These are phyloP conservation scores for Lyophyllum atratum DNA, from an alignment of 768 basidiomycete genomes.

Conservation along the genomic window DNA sequence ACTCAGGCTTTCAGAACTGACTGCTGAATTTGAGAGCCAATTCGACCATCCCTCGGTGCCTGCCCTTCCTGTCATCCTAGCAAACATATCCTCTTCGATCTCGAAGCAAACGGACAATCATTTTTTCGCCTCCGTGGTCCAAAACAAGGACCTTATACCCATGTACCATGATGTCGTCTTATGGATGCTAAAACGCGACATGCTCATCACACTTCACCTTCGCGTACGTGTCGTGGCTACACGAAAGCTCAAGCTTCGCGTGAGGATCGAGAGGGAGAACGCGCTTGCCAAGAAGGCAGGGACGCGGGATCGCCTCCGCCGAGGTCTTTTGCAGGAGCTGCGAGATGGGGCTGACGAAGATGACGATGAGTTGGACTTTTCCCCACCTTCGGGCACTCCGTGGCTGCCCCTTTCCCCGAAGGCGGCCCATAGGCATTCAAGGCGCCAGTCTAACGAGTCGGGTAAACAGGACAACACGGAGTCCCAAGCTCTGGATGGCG, in stretches of 20 bases:
- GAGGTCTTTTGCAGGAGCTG: slow-evolving; percentile 21
- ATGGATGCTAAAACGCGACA: slow-evolving; percentile 89
- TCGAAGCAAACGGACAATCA: slow-evolving; percentile 68
- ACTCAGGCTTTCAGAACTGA: slow-evolving; percentile 52
- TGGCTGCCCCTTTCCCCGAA: slow-evolving; percentile 62
- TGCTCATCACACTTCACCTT: slow-evolving; percentile 84
- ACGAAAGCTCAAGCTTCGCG: slow-evolving; percentile 69
- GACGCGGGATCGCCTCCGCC: slow-evolving; percentile 10
- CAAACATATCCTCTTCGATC: slow-evolving; percentile 70
- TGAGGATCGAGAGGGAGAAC: slow-evolving; percentile 47
- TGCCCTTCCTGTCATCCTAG: slow-evolving; percentile 71
- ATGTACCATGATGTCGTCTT: slow-evolving; percentile 81
- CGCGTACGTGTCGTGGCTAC: slow-evolving; percentile 85
- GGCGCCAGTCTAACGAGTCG: slow-evolving; percentile 51
- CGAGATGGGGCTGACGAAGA: slow-evolving; percentile 22
- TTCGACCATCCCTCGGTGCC: slow-evolving; percentile 68
- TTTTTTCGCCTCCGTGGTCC: slow-evolving; percentile 80
- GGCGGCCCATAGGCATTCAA: slow-evolving; percentile 46
- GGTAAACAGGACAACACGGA: slow-evolving; percentile 40
- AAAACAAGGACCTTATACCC: slow-evolving; percentile 63
- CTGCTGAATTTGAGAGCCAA: slow-evolving; percentile 57
- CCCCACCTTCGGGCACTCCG: slow-evolving; percentile 27
- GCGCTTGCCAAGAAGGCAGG: slow-evolving; percentile 30
- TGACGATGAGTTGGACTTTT: slow-evolving; percentile 17
- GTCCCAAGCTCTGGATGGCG: slow-evolving; percentile 34